Base-by-base conservation (phyloP, 2,329 filamentous ascomycete genomes). In the Alternaria sp. region DNA sequence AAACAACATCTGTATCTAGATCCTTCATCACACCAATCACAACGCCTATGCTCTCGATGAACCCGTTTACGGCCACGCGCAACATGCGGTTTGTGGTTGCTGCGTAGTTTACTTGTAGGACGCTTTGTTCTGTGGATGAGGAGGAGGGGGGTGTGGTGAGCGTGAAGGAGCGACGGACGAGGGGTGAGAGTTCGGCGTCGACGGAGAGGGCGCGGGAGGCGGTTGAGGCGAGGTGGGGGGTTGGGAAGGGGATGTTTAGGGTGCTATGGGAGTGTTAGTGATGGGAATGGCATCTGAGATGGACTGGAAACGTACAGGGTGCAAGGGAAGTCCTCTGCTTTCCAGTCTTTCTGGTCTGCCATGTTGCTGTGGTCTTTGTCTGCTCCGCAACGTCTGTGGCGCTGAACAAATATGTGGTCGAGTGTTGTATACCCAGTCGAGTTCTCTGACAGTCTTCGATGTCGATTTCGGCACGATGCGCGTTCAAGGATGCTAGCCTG, bases 81-180 rank as follows among this genome's bases (percentile, higher is more conserved):
- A 99, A 86, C 95, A 98, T 98, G 71, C 96, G 90, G 78, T 97
- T 97, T 20, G 96, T 98, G 0, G 93, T 93, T 1, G 96, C 96
- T 58, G 86, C 87, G 82, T 98, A 98, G 64, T 91, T 87, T 10
- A 92, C 91, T 64, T 87, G 85, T 53, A 98, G 84, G 5, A 94
- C 81, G 1, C 82, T 71, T 79, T 78, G 66, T 15, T 70, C 62
- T 14, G 57, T 15, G 67, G 62, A 41, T 67, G 46, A 7, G 45
- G 61, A 26, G 21, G 49, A 10, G 47, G 61, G 21, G 15, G 61
- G 58, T 4, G 70, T 64, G 23, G 74, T 80, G 54, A 93, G 84
- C 44, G 86, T 84, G 68, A 97, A 90, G 2, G 86, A 84, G 61
- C 95, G 89, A 49, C 85, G 87, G 59, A 98, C 95, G 11, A 96